Conservation (phyloP, 192 early-diverging fungal species). For the Coemansia aciculifera region DNA sequence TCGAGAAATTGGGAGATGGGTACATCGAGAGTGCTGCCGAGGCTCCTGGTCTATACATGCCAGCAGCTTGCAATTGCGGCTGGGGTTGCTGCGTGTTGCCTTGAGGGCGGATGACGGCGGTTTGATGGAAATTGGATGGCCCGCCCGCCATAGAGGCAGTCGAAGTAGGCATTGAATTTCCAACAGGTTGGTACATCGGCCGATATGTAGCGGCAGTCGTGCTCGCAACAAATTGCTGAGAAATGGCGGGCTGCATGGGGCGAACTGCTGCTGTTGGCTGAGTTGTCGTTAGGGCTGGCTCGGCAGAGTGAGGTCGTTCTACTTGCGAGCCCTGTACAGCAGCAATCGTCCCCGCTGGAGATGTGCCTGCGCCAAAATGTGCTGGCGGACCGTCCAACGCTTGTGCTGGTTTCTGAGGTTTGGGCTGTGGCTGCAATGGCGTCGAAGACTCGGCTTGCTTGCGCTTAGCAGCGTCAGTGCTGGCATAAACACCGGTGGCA, state of each 20-base stretch:
- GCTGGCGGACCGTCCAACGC: not conserved
- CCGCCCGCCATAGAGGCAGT: conserved; percentile 1
- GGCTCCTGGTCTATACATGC: not conserved
- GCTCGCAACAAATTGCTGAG: conserved; percentile 1
- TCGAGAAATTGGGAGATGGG: not conserved
- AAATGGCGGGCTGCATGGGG: not conserved
- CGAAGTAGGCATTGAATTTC: not conserved
- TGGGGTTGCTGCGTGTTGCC: conserved; percentile 1
- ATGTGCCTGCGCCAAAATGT: not conserved
- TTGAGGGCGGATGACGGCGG: not conserved
- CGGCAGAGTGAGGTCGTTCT: conserved; percentile 34
- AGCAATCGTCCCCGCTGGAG: conserved; percentile 2
- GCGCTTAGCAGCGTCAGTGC: conserved; percentile 1
- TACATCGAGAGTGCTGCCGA: conserved; percentile 1
- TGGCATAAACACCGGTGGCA: not conserved
- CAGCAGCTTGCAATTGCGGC: not conserved
- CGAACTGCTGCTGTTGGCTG: conserved; percentile 4
- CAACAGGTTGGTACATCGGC: not conserved
- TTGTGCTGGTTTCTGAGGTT: not conserved
- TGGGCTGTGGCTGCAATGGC: not conserved
- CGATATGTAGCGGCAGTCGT: not conserved
- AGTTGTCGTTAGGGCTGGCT: conserved; percentile 8
- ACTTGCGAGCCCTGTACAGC: conserved; percentile 6
- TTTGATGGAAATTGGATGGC: not conserved
- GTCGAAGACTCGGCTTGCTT: not conserved